Base-by-base conservation (phyloP, 2,329 filamentous ascomycete genomes). In the Sporothrix brasiliensis region DNA sequence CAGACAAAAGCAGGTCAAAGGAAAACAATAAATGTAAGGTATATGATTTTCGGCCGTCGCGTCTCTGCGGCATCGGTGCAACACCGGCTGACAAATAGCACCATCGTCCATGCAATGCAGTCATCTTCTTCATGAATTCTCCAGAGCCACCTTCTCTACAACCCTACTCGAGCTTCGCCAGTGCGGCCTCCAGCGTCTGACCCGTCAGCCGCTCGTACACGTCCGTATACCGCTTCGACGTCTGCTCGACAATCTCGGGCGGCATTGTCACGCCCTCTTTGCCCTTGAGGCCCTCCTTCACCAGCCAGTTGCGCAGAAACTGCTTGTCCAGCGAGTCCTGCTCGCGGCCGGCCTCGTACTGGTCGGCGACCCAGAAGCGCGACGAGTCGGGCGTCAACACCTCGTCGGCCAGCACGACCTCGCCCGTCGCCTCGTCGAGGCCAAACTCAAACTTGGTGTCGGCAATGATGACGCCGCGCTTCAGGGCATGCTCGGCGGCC, bases 241-340 rank as follows among this genome's bases (percentile, higher is more conserved):
- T 97, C 77, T 88, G 86, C 74, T 82, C 77, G 21, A 89, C 87
- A 70, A 97, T 85, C 67, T 94, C 89, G 4, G 88, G 85, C 0
- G 91, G 89, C 83, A 97, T 90, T 68, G 80, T 81, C 19, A 95
- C 90, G 1, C 87, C 90, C 34, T 89, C 84, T 80, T 91, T 91
- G 1, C 90, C 91, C 82, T 93, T 93, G 70, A 96, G 79, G 0
- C 91, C 91, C 71, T 91, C 84, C 63, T 79, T 81, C 2, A 89
- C 90, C 76, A 97, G 80, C 92, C 93, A 97, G 80, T 97, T 90
- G 49, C 94, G 84, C 74, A 97, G 79, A 76, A 86, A 90, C 81
- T 94, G 91, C 85, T 97, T 97, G 79, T 97, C 94, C 75, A 94
- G 95, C 80, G 92, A 95, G 69, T 90, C 86, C 82, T 96, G 93